These are phyloP conservation scores for Mucor racemosus DNA, from an alignment of 371 early-diverging fungal genomes.

Conservation along the genomic window DNA sequence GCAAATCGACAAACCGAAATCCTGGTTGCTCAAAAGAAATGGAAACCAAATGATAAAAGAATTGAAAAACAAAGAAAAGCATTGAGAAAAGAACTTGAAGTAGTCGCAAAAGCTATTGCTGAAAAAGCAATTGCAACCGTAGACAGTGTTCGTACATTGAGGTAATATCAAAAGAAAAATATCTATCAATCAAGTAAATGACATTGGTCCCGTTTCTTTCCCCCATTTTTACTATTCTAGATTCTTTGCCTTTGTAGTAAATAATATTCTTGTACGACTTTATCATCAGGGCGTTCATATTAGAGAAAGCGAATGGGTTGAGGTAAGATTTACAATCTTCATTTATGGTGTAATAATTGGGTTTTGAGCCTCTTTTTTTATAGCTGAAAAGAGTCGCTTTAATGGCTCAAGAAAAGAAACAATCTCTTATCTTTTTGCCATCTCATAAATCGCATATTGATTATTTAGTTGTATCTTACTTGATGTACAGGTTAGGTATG, in stretches of 20 bases:
- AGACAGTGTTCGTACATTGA: slow-evolving; percentile 64
- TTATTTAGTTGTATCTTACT: slow-evolving; percentile 85
- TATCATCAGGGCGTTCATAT: slow-evolving; percentile 89
- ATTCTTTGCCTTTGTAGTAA: slow-evolving; percentile 73
- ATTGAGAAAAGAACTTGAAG: slow-evolving; percentile 56
- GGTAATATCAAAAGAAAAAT: slow-evolving; percentile 38
- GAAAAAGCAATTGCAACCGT: slow-evolving; percentile 74
- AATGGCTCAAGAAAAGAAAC: slow-evolving; percentile 66
- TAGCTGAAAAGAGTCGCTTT: slow-evolving; percentile 71
- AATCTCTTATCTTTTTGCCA: slow-evolving; percentile 82
- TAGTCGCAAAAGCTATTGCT: slow-evolving; percentile 64
- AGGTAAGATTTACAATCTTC: slow-evolving; percentile 44
- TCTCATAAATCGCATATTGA: slow-evolving; percentile 92
- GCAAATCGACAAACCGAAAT: slow-evolving; percentile 54
- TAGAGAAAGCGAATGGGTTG: slow-evolving; percentile 79
- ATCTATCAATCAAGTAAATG: slow-evolving; percentile 4
- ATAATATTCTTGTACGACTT: slow-evolving; percentile 77
- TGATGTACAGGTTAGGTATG: slow-evolving; percentile 78
- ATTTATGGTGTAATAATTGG: not conserved
- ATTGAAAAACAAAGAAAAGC: slow-evolving; percentile 41
- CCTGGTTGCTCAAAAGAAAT: slow-evolving; percentile 36
- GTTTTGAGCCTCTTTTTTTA: not conserved
- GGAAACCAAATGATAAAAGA: slow-evolving; percentile 26
- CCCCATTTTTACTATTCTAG: slow-evolving; percentile 27
- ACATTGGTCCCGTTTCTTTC: not conserved